phyloP scores from a whole-genome alignment of 2,329 filamentous ascomycete species.

The Colletotrichum higginsianum region DNA sequence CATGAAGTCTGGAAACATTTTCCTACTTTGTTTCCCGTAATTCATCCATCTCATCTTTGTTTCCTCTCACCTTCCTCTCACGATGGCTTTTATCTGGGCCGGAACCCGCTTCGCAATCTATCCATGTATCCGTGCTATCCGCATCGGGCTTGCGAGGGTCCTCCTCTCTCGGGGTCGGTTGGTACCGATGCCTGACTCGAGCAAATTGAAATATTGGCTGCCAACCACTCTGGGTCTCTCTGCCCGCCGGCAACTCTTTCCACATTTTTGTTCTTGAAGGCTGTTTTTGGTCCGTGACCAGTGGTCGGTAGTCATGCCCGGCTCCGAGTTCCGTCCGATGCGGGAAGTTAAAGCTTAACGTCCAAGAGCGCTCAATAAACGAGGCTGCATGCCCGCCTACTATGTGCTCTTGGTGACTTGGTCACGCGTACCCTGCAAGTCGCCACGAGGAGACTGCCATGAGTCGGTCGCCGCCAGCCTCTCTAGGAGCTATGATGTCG shows the following conservation, averaged over 20 bases:
- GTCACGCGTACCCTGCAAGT: no score
- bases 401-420: no score
- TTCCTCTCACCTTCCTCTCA: neutral
- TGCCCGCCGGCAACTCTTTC: no score
- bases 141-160: neutral
- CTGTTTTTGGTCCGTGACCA: no score
- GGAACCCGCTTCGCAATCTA: slow-evolving; percentile 18
- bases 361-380: no score
- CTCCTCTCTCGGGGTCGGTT: neutral
- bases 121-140: neutral
- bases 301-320: no score
- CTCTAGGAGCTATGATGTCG: neutral
- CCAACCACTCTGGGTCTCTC: neutral
- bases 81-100: neutral
- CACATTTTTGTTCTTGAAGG: no score
- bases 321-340: no score
- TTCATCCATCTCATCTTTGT: neutral
- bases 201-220: slow-evolving; percentile 32
- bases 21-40: neutral
- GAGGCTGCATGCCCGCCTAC: no score
- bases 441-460: no score
- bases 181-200: slow-evolving; percentile 33
- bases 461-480: neutral
- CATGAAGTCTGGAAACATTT: neutral
- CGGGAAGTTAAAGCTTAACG: no score